phyloP scores from a whole-genome alignment of 371 early-diverging fungal species.

The Lichtheimia ornata region DNA sequence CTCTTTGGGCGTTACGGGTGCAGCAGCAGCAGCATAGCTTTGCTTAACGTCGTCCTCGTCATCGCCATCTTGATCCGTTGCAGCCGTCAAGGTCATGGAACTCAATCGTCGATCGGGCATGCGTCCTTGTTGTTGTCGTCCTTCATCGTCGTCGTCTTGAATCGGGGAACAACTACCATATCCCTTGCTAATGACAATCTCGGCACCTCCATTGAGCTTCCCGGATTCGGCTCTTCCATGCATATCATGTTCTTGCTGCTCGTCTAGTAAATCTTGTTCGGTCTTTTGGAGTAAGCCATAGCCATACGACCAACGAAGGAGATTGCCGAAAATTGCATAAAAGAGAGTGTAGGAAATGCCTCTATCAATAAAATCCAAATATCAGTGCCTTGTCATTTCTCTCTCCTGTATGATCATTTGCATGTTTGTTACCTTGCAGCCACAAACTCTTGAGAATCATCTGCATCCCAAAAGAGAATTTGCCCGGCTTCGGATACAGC shows the following conservation, averaged over 20 bases:
- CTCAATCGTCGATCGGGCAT: conserved; percentile 20
- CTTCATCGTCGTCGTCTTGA: too few species aligned
- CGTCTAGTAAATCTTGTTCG: too few species aligned
- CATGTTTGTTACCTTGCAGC: conserved; percentile 65
- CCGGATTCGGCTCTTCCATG: too few species aligned
- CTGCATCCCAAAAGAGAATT: conserved; percentile 56
- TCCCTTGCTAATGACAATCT: too few species aligned
- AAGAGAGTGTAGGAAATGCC: conserved; percentile 78
- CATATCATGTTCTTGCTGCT: too few species aligned
- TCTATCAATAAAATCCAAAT: conserved; percentile 58
- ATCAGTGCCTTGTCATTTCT: conserved; percentile 54
- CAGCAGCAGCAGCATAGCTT: background rate
- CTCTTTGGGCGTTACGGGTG: background rate
- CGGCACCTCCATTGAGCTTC: too few species aligned
- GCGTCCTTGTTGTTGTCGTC: too few species aligned
- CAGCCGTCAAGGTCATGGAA: conserved; percentile 18
- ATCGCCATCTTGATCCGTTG: conserved; percentile 3
- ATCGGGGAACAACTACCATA: too few species aligned
- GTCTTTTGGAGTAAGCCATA: conserved; percentile 51
- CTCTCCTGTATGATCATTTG: conserved; percentile 68
- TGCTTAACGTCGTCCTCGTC: too few species aligned
- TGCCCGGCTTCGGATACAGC: conserved; percentile 67
- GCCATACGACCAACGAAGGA: conserved; percentile 79
- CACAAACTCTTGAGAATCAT: conserved; percentile 63
- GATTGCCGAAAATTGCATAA: conserved; percentile 73